These are phyloP conservation scores for Elongisporangium undulatum DNA, from an alignment of 352 stramenopile species.

Conservation along the genomic window DNA sequence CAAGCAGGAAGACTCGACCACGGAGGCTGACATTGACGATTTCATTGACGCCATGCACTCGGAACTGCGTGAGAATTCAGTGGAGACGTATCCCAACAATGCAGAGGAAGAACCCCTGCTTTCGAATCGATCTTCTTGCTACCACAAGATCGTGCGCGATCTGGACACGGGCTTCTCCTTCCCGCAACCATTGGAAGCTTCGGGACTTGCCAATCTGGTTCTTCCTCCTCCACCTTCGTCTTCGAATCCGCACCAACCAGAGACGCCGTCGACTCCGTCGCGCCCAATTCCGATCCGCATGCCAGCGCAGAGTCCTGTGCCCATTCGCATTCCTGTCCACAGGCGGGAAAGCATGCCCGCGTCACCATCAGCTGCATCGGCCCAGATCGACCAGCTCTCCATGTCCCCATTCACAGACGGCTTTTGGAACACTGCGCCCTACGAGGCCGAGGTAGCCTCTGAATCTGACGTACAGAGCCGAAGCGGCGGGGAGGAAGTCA, in stretches of 20 bases:
- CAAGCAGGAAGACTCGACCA: not conserved
- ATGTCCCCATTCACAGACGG: slow-evolving; percentile 7
- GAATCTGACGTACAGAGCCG: slow-evolving; percentile 36
- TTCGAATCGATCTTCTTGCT: slow-evolving; percentile 15
- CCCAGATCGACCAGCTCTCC: not conserved
- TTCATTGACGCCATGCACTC: not conserved
- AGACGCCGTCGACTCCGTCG: slow-evolving; percentile 10
- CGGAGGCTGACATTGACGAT: not conserved
- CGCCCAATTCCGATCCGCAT: not conserved
- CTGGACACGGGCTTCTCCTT: slow-evolving; percentile 54
- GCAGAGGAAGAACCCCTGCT: not conserved
- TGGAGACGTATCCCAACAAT: slow-evolving; percentile 1
- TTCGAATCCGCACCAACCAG: slow-evolving; percentile 2
- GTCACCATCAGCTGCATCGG: not conserved
- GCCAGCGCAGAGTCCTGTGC: not conserved
- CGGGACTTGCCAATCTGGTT: slow-evolving; percentile 17
- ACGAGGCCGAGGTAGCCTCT: slow-evolving; percentile 21
- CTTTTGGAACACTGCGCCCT: slow-evolving; percentile 18
- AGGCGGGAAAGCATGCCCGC: not conserved
- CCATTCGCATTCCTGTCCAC: not conserved
- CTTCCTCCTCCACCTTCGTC: not conserved
- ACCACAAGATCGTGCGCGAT: slow-evolving; percentile 50
- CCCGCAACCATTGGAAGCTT: slow-evolving; percentile 30
- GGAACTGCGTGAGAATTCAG: not conserved
- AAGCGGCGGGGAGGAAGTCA: slow-evolving; percentile 16